phyloP scores from a whole-genome alignment of 305 asterid genomes.

The Euphrasia arctica region DNA sequence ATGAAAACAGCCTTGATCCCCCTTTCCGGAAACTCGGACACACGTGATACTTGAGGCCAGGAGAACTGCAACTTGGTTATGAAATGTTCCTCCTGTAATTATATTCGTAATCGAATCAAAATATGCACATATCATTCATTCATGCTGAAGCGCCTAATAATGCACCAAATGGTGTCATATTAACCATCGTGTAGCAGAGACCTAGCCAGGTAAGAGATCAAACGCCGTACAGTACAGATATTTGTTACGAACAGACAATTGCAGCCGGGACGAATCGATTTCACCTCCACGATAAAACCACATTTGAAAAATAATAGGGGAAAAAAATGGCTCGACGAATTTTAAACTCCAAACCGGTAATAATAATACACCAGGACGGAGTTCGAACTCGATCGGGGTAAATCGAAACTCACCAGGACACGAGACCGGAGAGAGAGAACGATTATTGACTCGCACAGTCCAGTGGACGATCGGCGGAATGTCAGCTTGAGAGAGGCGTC shows the following conservation, averaged over 20 bases:
- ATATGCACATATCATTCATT: slow-evolving; percentile 1
- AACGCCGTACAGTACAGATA: slow-evolving; percentile 1
- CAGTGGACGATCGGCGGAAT: slow-evolving; percentile 24
- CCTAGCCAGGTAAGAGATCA: neutral
- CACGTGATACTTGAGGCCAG: slow-evolving; percentile 84
- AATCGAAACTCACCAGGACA: slow-evolving; percentile 42
- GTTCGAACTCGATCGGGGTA: slow-evolving; percentile 6
- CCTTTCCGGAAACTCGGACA: slow-evolving; percentile 68
- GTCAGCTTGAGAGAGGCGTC: slow-evolving; percentile 46
- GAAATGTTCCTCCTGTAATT: slow-evolving; percentile 79
- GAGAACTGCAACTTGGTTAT: slow-evolving; percentile 67
- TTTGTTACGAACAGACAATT: slow-evolving; percentile 4
- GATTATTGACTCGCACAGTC: slow-evolving; percentile 40
- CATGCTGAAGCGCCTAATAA: slow-evolving; percentile 18
- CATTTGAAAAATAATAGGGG: neutral
- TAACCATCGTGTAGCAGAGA: slow-evolving; percentile 8
- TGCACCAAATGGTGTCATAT: slow-evolving; percentile 11
- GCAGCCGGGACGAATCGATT: slow-evolving; percentile 13
- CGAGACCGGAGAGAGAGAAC: slow-evolving; percentile 35
- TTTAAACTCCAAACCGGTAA: neutral
- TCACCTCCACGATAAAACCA: slow-evolving; percentile 5
- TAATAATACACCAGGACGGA: neutral
- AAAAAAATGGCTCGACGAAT: neutral
- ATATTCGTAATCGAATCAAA: neutral
- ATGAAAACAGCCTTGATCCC: slow-evolving; percentile 67